A percentile compares a stretch with the other conserved stretches of the same genome.
These are phyloP conservation scores for Prunus padus DNA, from an alignment of 306 rosid species.

Conservation along the genomic window DNA sequence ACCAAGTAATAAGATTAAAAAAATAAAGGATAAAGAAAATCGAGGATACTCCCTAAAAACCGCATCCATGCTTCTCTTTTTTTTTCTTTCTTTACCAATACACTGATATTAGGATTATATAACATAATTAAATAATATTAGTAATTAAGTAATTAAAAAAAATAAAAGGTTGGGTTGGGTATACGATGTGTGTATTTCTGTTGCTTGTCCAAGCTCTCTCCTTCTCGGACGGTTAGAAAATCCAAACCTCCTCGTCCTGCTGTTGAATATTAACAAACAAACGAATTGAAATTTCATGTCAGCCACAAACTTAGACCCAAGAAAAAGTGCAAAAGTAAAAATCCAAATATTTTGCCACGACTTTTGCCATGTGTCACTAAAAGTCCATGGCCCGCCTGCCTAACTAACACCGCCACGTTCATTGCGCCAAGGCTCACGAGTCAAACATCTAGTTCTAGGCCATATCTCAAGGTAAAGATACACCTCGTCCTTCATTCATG, in stretches of 20 bases:
- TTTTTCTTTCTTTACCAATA: slow-evolving; percentile 1
- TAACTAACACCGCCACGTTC: neutral
- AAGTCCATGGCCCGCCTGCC: neutral
- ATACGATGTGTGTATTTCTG: slow-evolving; percentile 38
- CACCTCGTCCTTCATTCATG: too few relatives aligned
- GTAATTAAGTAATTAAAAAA: slow-evolving; percentile 1
- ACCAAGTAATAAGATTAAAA: slow-evolving; percentile 22
- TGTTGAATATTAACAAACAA: neutral
- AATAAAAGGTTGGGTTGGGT: slow-evolving; percentile 21
- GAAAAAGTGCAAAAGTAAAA: neutral
- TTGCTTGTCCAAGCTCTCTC: slow-evolving; percentile 32
- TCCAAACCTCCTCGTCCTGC: slow-evolving; percentile 28
- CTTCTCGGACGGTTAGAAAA: slow-evolving; percentile 41
- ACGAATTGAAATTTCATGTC: neutral
- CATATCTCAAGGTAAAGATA: too few relatives aligned
- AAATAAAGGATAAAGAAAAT: slow-evolving; percentile 21
- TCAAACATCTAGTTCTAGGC: neutral
- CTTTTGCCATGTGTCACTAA: neutral
- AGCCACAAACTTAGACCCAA: neutral
- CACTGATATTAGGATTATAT: slow-evolving; percentile 2
- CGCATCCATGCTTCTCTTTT: slow-evolving; percentile 56
- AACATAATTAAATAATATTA: neutral
- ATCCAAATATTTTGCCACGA: neutral
- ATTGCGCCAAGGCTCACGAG: neutral
- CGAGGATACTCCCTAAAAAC: slow-evolving; percentile 66